Evolutionary conservation across 2,329 filamentous ascomycete genomes (phyloP).

Genomic region (Arthrobotrys entomopaga): DNA sequence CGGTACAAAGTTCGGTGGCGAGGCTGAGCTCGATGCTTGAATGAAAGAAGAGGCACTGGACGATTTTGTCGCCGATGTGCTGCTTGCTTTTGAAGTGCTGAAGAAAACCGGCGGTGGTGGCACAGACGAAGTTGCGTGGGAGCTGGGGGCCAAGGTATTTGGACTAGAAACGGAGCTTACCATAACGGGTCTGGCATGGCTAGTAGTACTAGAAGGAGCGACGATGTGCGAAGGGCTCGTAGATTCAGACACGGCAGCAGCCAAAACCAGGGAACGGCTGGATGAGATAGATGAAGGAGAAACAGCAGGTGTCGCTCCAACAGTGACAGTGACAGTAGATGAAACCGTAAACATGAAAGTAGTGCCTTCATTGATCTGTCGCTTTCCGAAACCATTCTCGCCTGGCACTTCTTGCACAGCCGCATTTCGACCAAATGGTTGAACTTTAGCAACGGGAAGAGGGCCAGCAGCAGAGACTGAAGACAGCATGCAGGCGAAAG

Average conservation of each 20-base stretch:
- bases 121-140: neutral
- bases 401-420: neutral
- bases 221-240: neutral
- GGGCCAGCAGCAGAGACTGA: conserved; percentile 20
- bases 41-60: neutral
- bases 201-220: neutral
- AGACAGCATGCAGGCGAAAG: conserved; percentile 16
- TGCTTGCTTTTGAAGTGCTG: neutral
- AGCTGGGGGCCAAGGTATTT: neutral
- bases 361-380: conserved; percentile 26
- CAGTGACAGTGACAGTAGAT: conserved; percentile 40
- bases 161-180: neutral
- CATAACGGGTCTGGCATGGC: too few species aligned
- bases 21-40: neutral
- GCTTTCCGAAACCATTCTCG: conserved; percentile 5
- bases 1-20: conserved; percentile 17
- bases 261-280: too few species aligned
- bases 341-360: conserved; percentile 40
- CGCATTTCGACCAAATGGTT: neutral
- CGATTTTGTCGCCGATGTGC: neutral
- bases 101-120: neutral
- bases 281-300: neutral
- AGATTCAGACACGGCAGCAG: neutral
- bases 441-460: neutral
- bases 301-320: conserved; percentile 6